Evolutionary conservation across 2,329 filamentous ascomycete species (phyloP).

Genomic region (Rhinocladiella mackenziei): DNA sequence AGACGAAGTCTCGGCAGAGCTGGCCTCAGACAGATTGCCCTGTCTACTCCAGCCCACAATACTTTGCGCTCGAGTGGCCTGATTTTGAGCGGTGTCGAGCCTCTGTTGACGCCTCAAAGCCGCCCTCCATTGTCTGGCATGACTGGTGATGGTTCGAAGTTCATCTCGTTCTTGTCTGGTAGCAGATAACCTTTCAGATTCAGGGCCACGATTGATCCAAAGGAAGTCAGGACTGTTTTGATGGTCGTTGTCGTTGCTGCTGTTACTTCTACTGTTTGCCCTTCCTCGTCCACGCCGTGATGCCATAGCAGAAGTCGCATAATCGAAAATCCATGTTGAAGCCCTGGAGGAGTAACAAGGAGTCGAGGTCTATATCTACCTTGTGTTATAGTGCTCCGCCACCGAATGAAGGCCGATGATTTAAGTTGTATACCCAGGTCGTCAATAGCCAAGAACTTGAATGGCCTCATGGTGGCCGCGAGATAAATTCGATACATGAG

Average conservation of each 20-base stretch:
- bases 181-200: slow-evolving; percentile 17
- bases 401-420: too few relatives aligned
- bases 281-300: slow-evolving; percentile 13
- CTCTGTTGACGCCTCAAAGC: slow-evolving; percentile 19
- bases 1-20: slow-evolving; percentile 19
- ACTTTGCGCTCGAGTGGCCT: slow-evolving; percentile 19
- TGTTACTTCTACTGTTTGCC: slow-evolving; percentile 1
- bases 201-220: slow-evolving; percentile 23
- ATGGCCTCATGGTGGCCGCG: too few relatives aligned
- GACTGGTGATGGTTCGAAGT: slow-evolving; percentile 22
- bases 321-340: slow-evolving; percentile 1
- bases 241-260: too few relatives aligned
- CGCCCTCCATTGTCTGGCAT: slow-evolving; percentile 22
- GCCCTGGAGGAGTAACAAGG: too few relatives aligned
- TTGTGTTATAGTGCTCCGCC: too few relatives aligned
- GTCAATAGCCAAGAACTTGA: too few relatives aligned
- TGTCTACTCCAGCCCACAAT: slow-evolving; percentile 20
- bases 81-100: slow-evolving; percentile 14
- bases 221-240: slow-evolving; percentile 25
- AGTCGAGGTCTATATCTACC: too few relatives aligned
- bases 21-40: slow-evolving; percentile 14
- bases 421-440: too few relatives aligned
- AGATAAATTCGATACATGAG: too few relatives aligned
- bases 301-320: slow-evolving; percentile 12
- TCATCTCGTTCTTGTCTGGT: slow-evolving; percentile 22